A percentile compares a stretch with the other conserved stretches of the same genome.
Conservation (phyloP, 208 protist genomes). For the Trypanosoma platydactyli region DNA sequence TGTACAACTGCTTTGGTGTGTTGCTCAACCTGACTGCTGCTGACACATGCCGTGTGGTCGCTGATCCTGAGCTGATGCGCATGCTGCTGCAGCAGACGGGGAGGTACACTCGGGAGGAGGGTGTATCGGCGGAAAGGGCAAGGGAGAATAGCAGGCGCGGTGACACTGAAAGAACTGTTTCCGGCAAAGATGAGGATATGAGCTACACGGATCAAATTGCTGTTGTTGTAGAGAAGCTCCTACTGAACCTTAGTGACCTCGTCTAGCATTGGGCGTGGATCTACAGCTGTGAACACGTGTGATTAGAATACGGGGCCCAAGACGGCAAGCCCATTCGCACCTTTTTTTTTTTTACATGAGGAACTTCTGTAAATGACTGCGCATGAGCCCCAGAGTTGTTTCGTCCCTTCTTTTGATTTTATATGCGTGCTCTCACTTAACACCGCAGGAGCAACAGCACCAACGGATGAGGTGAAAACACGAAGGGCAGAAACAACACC, state of each 20-base stretch:
- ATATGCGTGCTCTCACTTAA: too few relatives aligned
- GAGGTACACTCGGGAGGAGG: slow-evolving; percentile 50
- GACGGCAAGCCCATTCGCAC: too few relatives aligned
- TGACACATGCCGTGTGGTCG: slow-evolving; percentile 60
- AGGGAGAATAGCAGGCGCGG: slow-evolving; percentile 30
- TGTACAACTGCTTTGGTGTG: slow-evolving; percentile 83
- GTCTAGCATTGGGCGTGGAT: slow-evolving; percentile 12
- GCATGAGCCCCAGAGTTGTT: too few relatives aligned
- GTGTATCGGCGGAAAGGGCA: slow-evolving; percentile 40
- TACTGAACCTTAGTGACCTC: slow-evolving; percentile 66
- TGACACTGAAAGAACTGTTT: neutral
- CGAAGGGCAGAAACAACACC: neutral
- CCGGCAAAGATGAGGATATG: slow-evolving; percentile 23
- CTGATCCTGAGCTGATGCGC: slow-evolving; percentile 54
- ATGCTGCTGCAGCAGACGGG: slow-evolving; percentile 75
- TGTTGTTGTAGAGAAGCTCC: slow-evolving; percentile 71
- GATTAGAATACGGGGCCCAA: too few relatives aligned
- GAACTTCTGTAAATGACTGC: too few relatives aligned
- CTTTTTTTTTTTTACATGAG: neutral
- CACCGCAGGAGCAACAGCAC: neutral
- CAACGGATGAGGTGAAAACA: slow-evolving; percentile 1
- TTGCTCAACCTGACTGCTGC: slow-evolving; percentile 79
- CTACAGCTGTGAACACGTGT: neutral
- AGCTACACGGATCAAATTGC: slow-evolving; percentile 66
- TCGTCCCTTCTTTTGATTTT: too few relatives aligned